Conservation (phyloP, 73 alveolate genomes). For the Tetrahymena malaccensis region DNA sequence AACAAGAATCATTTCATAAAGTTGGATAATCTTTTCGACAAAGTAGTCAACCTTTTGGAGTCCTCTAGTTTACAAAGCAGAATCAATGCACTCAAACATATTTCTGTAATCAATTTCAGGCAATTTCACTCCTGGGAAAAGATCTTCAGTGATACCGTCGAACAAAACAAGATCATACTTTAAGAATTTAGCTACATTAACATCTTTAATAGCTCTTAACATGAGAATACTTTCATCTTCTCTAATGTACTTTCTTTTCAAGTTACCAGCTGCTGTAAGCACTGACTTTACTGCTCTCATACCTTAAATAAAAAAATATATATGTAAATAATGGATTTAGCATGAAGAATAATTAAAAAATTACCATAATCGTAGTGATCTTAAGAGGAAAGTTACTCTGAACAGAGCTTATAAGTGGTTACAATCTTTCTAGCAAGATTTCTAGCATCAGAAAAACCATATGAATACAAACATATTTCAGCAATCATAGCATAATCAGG, state of each 20-base stretch:
- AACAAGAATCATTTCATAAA: conserved; percentile 97
- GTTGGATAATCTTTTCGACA: conserved; percentile 89
- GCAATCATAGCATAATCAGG: conserved; percentile 98
- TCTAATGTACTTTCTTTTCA: conserved; percentile 88
- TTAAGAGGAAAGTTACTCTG: conserved; percentile 94
- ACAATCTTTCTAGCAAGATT: conserved; percentile 90
- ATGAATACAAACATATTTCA: conserved; percentile 92
- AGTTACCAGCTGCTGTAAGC: conserved; percentile 92
- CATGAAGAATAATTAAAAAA: background rate
- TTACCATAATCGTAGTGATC: conserved; percentile 94
- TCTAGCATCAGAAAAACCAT: conserved; percentile 92
- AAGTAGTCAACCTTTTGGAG: conserved; percentile 85
- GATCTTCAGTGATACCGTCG: conserved; percentile 91
- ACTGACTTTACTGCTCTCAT: conserved; percentile 96
- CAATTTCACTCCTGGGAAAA: conserved; percentile 97
- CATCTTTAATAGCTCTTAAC: conserved; percentile 97
- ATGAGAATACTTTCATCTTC: conserved; percentile 91
- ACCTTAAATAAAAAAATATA: background rate
- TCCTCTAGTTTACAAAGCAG: conserved; percentile 57
- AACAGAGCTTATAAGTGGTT: conserved; percentile 89
- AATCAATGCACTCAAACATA: conserved; percentile 71
- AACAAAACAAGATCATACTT: conserved; percentile 93
- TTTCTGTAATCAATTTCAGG: conserved; percentile 97
- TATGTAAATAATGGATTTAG: background rate
- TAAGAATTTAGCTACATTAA: conserved; percentile 95